phyloP scores from a whole-genome alignment of 306 rosid genomes.

The Begonia fuchsioides region DNA sequence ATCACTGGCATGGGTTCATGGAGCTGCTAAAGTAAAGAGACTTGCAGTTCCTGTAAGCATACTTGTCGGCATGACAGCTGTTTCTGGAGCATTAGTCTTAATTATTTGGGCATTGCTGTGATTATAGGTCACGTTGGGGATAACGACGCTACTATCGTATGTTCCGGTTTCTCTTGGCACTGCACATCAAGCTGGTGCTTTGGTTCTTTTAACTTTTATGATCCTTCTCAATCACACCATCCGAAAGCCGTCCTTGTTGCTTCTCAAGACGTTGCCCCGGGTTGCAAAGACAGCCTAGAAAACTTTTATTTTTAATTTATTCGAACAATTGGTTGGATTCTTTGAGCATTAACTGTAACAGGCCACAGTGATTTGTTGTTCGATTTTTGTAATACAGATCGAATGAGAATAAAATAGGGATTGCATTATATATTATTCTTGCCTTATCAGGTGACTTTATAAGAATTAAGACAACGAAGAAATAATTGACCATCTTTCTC shows the following conservation, averaged over 20 bases:
- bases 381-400: too few relatives aligned
- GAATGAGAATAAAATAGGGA: too few relatives aligned
- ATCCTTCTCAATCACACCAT: constrained; percentile 59
- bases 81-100: constrained; percentile 76
- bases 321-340: too few relatives aligned
- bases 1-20: constrained; percentile 63
- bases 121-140: constrained; percentile 61
- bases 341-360: too few relatives aligned
- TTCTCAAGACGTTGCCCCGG: constrained; percentile 62
- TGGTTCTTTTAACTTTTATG: constrained; percentile 58
- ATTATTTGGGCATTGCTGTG: not conserved
- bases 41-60: constrained; percentile 58
- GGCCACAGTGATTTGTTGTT: too few relatives aligned
- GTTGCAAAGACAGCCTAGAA: constrained; percentile 26
- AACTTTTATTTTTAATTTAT: not conserved
- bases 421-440: too few relatives aligned
- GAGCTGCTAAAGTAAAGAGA: constrained; percentile 78
- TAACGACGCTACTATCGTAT: constrained; percentile 67
- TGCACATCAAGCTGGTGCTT: constrained; percentile 88
- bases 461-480: too few relatives aligned
- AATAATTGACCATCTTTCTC: too few relatives aligned
- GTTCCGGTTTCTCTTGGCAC: constrained; percentile 76
- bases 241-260: constrained; percentile 53
- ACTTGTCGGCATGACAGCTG: constrained; percentile 68
- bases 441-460: too few relatives aligned